These are phyloP conservation scores for Porcisia deanei DNA, from an alignment of 208 protist genomes.

Conservation along the genomic window DNA sequence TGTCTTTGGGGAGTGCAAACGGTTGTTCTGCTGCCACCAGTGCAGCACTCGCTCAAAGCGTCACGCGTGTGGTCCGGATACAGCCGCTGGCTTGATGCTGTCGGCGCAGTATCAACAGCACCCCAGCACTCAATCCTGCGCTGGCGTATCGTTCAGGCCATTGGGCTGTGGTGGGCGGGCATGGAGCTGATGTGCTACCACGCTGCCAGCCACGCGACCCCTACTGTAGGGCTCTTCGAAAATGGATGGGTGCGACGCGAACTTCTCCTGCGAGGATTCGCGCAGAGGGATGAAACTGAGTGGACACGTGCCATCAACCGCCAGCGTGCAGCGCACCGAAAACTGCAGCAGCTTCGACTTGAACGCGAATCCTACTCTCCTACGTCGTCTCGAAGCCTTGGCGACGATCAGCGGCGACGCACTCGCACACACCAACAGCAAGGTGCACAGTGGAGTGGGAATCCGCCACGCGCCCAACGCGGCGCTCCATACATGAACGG, in stretches of 20 bases:
- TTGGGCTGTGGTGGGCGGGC: constrained; percentile 30
- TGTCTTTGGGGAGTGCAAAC: constrained; percentile 18
- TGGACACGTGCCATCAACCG: constrained; percentile 6
- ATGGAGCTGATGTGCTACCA: constrained; percentile 22
- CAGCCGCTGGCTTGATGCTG: constrained; percentile 7
- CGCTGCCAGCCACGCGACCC: constrained; percentile 1
- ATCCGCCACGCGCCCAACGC: not conserved
- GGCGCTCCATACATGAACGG: not conserved
- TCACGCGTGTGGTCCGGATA: not conserved
- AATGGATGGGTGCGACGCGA: not conserved
- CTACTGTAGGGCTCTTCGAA: not conserved
- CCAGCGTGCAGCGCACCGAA: constrained; percentile 15
- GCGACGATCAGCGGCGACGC: not conserved
- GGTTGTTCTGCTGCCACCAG: not conserved
- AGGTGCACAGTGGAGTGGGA: not conserved
- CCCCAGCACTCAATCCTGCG: not conserved
- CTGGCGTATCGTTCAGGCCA: constrained; percentile 12
- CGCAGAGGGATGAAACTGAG: constrained; percentile 7
- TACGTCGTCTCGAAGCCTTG: not conserved
- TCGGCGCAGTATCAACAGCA: constrained; percentile 5
- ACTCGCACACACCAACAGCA: not conserved
- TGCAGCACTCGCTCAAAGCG: constrained; percentile 10
- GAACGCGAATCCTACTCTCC: constrained; percentile 9
- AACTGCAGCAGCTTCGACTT: constrained; percentile 20
- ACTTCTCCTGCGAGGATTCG: not conserved